Evolutionary conservation across 768 basidiomycete species (phyloP), one percentile per base, ranked within the genome.

Genomic region (Panellus pusillus): DNA sequence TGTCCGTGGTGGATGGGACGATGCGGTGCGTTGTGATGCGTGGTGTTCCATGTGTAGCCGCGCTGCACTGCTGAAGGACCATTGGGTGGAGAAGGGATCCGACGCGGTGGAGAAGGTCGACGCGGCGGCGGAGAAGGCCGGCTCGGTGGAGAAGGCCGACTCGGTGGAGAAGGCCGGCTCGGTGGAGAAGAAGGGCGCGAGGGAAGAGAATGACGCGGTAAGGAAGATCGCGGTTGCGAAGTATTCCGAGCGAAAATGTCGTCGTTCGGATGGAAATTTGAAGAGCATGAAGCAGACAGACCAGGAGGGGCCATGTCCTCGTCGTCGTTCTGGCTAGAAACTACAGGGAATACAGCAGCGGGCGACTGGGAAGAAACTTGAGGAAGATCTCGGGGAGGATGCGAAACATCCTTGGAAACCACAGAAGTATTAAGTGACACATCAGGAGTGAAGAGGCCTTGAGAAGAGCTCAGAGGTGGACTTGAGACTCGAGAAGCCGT

Each of bases 381-480:
- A 18, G 49, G 37, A 27, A 38, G 29, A 8, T 19, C 40, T 27
- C 20, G n/a, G 15, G 40, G 18, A 17, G 29, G 11, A 14, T 42
- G 54, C 31, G 41, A 27, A 12, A 13, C 37, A 31, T n/a, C 32
- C 8, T 20, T 20, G 8, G 24, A 2, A 1, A 24, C n/a, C 8
- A 36, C 20, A 27, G 50, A 18, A 8, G 43, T 13, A 11, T 40
- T 15, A 15, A 24, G 19, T 13, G 27, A 11, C 27, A 50, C 47
- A 36, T 51, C 51, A n/a, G 56, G 51, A 42, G 51, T 57, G 31
- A 57, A 57, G 38, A 57, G 56, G 28, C 56, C 49, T 38, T 57
- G 51, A 19, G 51, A 49, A 9, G 20, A 42, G 28, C 32, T 37
- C 7, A 57, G 47, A n/a, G 56, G 56, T 17, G 56, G 51, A 17